Base-by-base conservation (phyloP, 2,329 filamentous ascomycete species). In the Fusarium redolens region DNA sequence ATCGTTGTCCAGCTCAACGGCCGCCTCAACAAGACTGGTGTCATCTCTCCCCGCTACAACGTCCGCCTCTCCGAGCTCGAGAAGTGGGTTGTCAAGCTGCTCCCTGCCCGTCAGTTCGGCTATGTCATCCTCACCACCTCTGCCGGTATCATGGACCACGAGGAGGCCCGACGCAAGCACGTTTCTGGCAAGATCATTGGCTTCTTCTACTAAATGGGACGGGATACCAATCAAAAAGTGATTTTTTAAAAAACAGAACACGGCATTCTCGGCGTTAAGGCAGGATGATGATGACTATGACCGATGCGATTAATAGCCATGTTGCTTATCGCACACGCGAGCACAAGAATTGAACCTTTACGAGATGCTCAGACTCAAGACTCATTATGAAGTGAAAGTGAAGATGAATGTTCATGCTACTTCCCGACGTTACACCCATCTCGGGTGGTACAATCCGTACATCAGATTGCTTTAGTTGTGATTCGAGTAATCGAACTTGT, bases 71-170 rank as follows among this genome's bases (percentile, higher is more conserved):
- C 90, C 82, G 96, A 99, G 82, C 91, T 99, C 84, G 96, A 99
- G 94, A 98, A 98, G 91, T 99, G 96, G 96, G 95, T 98, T 81
- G 94, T 97, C 88, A 97, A 97, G 92, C 93, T 99, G 83, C 92
- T 99, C 77, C 96, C 96, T 79, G 95, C 96, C 78, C 96, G 96
- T 98, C 96, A 99, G 89, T 99, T 99, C 91, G 96, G 96, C 83
- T 98, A 95, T 89, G 94, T 99, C 83, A 95, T 99, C 87, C 93
- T 99, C 82, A 99, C 96, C 86, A 99, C 96, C 87, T 98, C 95
- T 71, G 95, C 96, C 76, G 96, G 96, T 86, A 99, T 99, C 87
- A 98, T 99, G 96, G 96, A 99, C 90, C 96, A 99, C 90, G 96
- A 99, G 91, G 96, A 99, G 92, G 96, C 96, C 79, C 91, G 96